Conservation (phyloP, 2,329 filamentous ascomycete genomes). For the Zymoseptoria ardabiliae region DNA sequence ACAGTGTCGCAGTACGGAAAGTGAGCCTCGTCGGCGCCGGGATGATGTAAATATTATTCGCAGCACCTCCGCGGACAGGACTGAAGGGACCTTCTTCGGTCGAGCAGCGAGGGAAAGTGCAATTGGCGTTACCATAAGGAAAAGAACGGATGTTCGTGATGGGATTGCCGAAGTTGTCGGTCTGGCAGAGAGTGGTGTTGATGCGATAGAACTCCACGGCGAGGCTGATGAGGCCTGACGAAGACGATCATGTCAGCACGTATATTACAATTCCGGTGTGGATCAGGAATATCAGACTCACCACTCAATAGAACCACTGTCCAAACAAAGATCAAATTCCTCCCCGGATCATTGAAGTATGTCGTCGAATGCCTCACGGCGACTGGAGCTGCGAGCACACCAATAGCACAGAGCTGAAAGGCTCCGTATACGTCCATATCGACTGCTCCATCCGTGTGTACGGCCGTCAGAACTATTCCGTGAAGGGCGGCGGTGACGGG, state of each 20-base stretch:
- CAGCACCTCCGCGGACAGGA: conserved; percentile 47
- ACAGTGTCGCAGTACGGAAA: conserved; percentile 53
- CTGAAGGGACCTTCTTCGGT: conserved; percentile 43
- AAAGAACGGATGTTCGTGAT: conserved; percentile 37
- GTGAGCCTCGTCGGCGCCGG: conserved; percentile 49
- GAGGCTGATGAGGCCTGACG: conserved; percentile 50
- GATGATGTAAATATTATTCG: conserved; percentile 55
- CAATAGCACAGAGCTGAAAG: conserved; percentile 60
- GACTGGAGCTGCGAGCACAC: conserved; percentile 56
- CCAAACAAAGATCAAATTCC: conserved; percentile 62
- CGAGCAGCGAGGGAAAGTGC: conserved; percentile 26
- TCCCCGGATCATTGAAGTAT: conserved; percentile 56
- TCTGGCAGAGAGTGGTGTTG: conserved; percentile 37
- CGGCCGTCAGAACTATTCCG: conserved; percentile 51
- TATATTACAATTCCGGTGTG: background rate
- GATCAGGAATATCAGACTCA: conserved; percentile 25
- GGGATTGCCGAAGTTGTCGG: conserved; percentile 33
- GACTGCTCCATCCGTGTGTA: conserved; percentile 55
- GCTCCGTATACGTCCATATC: conserved; percentile 64
- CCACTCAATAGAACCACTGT: conserved; percentile 54
- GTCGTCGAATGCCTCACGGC: conserved; percentile 55
- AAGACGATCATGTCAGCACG: no score
- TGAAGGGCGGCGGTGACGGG: conserved; percentile 59
- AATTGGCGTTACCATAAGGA: conserved; percentile 41
- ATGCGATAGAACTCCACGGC: conserved; percentile 58